Percentiles rank a stretch among this genome's conserved stretches.
phyloP scores from a whole-genome alignment of 495 filamentous ascomycete genomes.

The Friedmanniomyces endolithicus region DNA sequence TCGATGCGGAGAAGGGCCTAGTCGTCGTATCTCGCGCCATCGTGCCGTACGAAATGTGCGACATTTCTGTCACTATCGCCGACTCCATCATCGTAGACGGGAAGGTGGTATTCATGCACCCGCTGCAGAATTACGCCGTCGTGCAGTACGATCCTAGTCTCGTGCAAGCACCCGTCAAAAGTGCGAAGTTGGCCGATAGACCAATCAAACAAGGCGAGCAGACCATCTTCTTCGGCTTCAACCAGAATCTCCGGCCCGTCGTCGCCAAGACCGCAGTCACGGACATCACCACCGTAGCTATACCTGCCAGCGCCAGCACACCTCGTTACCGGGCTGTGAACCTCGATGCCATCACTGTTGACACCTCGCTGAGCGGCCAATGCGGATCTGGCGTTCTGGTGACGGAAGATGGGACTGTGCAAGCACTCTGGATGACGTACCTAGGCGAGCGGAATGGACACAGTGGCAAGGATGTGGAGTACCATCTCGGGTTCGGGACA shows the following conservation, averaged over 20 bases:
- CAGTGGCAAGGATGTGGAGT: constrained; percentile 83
- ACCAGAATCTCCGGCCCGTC: constrained; percentile 85
- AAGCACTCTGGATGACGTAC: constrained; percentile 93
- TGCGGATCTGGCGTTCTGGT: constrained; percentile 93
- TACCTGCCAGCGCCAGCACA: constrained; percentile 79
- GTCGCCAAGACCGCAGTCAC: constrained; percentile 91
- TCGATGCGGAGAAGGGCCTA: constrained; percentile 89
- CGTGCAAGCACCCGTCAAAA: constrained; percentile 84
- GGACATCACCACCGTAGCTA: constrained; percentile 93
- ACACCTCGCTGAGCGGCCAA: constrained; percentile 77
- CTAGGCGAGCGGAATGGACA: constrained; percentile 67
- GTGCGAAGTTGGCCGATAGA: constrained; percentile 66
- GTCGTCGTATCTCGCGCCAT: constrained; percentile 88
- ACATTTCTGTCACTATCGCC: constrained; percentile 87
- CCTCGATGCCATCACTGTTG: constrained; percentile 92
- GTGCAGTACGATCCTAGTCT: constrained; percentile 88
- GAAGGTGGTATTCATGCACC: constrained; percentile 93
- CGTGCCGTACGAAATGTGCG: constrained; percentile 90
- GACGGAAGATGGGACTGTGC: constrained; percentile 77
- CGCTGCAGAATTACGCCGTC: constrained; percentile 94
- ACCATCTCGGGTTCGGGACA: constrained; percentile 86
- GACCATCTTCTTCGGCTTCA: constrained; percentile 93
- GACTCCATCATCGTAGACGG: constrained; percentile 89
- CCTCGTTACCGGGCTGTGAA: constrained; percentile 95
- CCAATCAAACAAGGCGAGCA: constrained; percentile 79